Percentiles rank a stretch among this genome's conserved stretches.
phyloP scores from a whole-genome alignment of 257 asterid species.

The Lavandula angustifolia region DNA sequence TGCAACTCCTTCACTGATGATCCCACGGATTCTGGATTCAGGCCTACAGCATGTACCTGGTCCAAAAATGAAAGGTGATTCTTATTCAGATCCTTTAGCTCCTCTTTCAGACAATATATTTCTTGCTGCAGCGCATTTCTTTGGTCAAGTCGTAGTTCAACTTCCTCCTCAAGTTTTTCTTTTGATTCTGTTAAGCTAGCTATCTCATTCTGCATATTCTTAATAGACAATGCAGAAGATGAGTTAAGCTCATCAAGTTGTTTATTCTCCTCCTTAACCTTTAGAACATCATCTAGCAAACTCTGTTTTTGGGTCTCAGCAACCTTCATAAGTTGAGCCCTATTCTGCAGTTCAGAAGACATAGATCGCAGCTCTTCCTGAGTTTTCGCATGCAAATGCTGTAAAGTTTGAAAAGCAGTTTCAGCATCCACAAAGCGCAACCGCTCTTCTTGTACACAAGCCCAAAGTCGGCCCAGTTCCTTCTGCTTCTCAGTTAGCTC shows the following conservation, averaged over 20 bases:
- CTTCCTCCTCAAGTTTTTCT: constrained; percentile 80
- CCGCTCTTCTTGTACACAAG: constrained; percentile 85
- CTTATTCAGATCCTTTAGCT: constrained; percentile 62
- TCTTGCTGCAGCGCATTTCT: constrained; percentile 97
- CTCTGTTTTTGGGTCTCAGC: constrained; percentile 58
- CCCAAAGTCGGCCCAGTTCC: constrained; percentile 83
- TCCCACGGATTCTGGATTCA: constrained; percentile 57
- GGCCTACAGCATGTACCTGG: constrained; percentile 66
- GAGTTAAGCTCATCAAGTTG: constrained; percentile 58
- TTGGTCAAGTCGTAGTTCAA: constrained; percentile 81
- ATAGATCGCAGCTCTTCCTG: constrained; percentile 83
- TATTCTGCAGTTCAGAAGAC: constrained; percentile 70
- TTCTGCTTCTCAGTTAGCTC: constrained; percentile 90
- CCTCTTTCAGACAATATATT: constrained; percentile 89
- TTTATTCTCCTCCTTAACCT: constrained; percentile 70
- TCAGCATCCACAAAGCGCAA: constrained; percentile 92
- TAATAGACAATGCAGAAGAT: constrained; percentile 64
- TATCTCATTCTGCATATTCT: constrained; percentile 69
- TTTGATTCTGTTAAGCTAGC: constrained; percentile 58
- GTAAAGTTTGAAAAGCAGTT: constrained; percentile 92
- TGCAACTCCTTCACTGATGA: constrained; percentile 65
- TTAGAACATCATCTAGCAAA: constrained; percentile 67
- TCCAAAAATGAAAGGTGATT: constrained; percentile 57
- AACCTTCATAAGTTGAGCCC: constrained; percentile 58
- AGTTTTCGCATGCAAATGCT: constrained; percentile 82